These are phyloP conservation scores for Anisogramma anomala DNA, from an alignment of 2,329 filamentous ascomycete species.

Conservation along the genomic window DNA sequence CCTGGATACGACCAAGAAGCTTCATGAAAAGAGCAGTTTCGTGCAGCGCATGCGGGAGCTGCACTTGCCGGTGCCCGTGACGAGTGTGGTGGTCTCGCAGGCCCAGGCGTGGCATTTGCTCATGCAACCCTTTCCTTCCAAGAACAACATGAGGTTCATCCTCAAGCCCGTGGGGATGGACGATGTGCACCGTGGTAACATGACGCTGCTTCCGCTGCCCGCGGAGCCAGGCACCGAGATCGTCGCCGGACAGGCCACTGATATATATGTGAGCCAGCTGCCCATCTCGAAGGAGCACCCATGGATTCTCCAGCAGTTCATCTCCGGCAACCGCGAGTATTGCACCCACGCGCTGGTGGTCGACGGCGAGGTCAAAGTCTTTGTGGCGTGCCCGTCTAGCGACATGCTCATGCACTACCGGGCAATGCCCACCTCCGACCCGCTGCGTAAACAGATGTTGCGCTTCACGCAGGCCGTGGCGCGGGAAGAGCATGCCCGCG, in stretches of 20 bases:
- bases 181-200: conserved; percentile 45
- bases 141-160: conserved; percentile 39
- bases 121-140: conserved; percentile 25
- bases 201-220: conserved; percentile 52
- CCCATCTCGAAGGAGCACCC: conserved; percentile 41
- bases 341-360: conserved; percentile 61
- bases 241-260: conserved; percentile 36
- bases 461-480: conserved; percentile 52
- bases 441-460: conserved; percentile 48
- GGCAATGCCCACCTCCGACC: conserved; percentile 41
- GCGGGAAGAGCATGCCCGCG: conserved; percentile 30
- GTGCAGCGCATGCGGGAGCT: conserved; percentile 43
- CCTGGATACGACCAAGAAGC: conserved; percentile 38
- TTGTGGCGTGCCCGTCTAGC: conserved; percentile 53
- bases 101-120: conserved; percentile 40
- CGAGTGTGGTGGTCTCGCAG: conserved; percentile 39
- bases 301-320: conserved; percentile 60
- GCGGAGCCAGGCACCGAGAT: conserved; percentile 39
- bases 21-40: conserved; percentile 58
- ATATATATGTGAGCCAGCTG: conserved; percentile 41
- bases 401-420: conserved; percentile 57
- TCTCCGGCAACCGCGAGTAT: conserved; percentile 49
- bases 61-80: conserved; percentile 42
- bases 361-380: conserved; percentile 51
- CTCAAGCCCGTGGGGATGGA: conserved; percentile 56